A percentile compares a stretch with the other conserved stretches of the same genome.
Evolutionary conservation across 371 early-diverging fungal species (phyloP).

Genomic region (Saksenaea vasiformis): DNA sequence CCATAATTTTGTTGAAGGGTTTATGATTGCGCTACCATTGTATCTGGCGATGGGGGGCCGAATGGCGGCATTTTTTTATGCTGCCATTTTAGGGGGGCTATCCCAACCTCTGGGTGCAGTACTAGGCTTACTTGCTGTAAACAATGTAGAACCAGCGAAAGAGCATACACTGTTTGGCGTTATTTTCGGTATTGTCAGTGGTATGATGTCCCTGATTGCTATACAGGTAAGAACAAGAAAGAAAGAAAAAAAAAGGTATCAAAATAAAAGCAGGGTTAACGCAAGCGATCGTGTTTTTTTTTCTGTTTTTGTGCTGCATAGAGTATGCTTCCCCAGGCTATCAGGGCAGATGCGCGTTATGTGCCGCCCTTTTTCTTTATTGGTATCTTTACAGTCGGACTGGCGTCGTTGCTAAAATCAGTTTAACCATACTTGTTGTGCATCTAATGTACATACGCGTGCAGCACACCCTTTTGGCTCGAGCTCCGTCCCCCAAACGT

Average conservation of each 20-base stretch:
- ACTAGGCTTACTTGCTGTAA: slow-evolving; percentile 52
- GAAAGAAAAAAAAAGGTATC: neutral
- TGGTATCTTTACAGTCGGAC: slow-evolving; percentile 58
- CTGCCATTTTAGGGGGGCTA: slow-evolving; percentile 68
- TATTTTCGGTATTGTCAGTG: slow-evolving; percentile 59
- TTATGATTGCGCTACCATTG: slow-evolving; percentile 76
- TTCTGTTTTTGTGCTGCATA: slow-evolving; percentile 15
- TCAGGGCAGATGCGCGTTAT: slow-evolving; percentile 49
- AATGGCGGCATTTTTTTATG: slow-evolving; percentile 60
- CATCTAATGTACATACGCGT: slow-evolving; percentile 16
- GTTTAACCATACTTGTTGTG: slow-evolving; percentile 17
- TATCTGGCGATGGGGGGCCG: slow-evolving; percentile 67
- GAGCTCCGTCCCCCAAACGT: neutral
- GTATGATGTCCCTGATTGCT: slow-evolving; percentile 75
- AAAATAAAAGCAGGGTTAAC: neutral
- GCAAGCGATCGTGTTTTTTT: neutral
- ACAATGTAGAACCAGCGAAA: slow-evolving; percentile 37
- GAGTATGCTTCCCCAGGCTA: slow-evolving; percentile 59
- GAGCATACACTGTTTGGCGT: slow-evolving; percentile 53
- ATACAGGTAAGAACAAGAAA: slow-evolving; percentile 31
- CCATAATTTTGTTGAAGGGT: slow-evolving; percentile 84
- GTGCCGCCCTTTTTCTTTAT: slow-evolving; percentile 58
- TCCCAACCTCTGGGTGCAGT: slow-evolving; percentile 68
- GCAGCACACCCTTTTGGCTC: slow-evolving; percentile 12
- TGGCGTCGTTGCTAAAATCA: slow-evolving; percentile 43